Conservation (phyloP, 2,329 filamentous ascomycete genomes). For the Microsporum ferrugineum region DNA sequence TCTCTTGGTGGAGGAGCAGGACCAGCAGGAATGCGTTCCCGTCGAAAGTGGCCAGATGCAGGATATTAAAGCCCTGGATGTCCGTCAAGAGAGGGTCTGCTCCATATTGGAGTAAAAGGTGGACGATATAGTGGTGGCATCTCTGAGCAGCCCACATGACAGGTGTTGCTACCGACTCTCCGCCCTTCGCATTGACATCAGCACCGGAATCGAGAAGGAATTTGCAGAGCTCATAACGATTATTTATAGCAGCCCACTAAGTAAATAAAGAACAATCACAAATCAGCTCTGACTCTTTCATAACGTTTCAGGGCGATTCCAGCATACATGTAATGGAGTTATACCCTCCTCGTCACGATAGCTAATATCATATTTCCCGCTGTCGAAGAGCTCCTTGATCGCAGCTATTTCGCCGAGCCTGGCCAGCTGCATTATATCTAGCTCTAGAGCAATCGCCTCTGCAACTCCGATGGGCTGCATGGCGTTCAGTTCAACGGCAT, state of each 20-base stretch:
- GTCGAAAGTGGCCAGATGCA: slow-evolving; percentile 94
- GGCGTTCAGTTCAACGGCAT: background rate
- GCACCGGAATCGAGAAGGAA: slow-evolving; percentile 79
- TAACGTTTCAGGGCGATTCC: background rate
- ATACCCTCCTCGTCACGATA: slow-evolving; percentile 87
- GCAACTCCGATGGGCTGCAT: background rate
- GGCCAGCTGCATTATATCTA: slow-evolving; percentile 93
- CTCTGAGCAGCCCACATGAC: slow-evolving; percentile 95
- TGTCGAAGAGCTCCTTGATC: slow-evolving; percentile 83
- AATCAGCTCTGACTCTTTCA: slow-evolving; percentile 9
- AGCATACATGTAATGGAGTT: slow-evolving; percentile 72
- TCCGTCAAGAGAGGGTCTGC: slow-evolving; percentile 88
- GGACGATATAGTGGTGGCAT: slow-evolving; percentile 92
- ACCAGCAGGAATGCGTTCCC: slow-evolving; percentile 85
- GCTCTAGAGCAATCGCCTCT: slow-evolving; percentile 17
- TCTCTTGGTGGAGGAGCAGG: slow-evolving; percentile 84
- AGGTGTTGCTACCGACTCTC: slow-evolving; percentile 85
- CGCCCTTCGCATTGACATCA: slow-evolving; percentile 88
- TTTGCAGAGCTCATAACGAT: slow-evolving; percentile 93
- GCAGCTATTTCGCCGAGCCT: slow-evolving; percentile 72
- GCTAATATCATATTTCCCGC: slow-evolving; percentile 66
- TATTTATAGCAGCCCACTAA: slow-evolving; percentile 98
- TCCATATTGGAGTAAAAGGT: slow-evolving; percentile 79
- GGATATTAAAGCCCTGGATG: slow-evolving; percentile 91
- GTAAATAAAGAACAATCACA: slow-evolving; percentile 8